Conservation (phyloP, 441 rosid genomes). For the Gossypium lobatum region DNA sequence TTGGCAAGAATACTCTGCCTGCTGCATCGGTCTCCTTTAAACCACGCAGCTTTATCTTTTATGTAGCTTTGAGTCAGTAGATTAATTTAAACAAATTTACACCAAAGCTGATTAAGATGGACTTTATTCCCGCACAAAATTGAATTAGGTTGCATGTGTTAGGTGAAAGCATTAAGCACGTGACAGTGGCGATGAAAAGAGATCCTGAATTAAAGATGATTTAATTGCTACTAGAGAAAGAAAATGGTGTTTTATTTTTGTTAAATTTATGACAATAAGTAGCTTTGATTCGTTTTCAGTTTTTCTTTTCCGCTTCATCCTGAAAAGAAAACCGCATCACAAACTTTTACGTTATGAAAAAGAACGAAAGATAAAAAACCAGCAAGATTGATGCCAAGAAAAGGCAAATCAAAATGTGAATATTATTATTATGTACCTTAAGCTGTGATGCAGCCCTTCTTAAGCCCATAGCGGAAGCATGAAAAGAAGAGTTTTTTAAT, state of each 20-base stretch:
- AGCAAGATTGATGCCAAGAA: not conserved
- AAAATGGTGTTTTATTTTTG: not conserved
- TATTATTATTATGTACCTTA: not conserved
- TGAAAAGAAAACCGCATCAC: too few relatives aligned
- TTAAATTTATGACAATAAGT: not conserved
- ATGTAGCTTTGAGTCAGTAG: not conserved
- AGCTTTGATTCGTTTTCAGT: not conserved
- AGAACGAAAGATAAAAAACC: not conserved
- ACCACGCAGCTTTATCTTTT: not conserved
- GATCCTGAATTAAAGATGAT: not conserved
- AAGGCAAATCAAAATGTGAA: not conserved
- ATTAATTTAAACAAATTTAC: not conserved
- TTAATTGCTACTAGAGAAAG: not conserved
- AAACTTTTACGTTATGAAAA: not conserved
- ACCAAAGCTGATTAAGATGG: not conserved
- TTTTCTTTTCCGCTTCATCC: not conserved
- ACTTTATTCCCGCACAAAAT: not conserved
- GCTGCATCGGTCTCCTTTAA: not conserved
- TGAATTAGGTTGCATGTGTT: not conserved
- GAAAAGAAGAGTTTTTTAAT: not conserved
- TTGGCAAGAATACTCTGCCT: not conserved
- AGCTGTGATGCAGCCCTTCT: not conserved
- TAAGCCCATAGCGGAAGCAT: not conserved
- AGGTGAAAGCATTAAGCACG: not conserved
- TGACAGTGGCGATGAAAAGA: not conserved